A percentile compares a stretch with the other conserved stretches of the same genome.
Conservation (phyloP, 163 green algal genomes). For the Coccomyxa subellipsoidea region DNA sequence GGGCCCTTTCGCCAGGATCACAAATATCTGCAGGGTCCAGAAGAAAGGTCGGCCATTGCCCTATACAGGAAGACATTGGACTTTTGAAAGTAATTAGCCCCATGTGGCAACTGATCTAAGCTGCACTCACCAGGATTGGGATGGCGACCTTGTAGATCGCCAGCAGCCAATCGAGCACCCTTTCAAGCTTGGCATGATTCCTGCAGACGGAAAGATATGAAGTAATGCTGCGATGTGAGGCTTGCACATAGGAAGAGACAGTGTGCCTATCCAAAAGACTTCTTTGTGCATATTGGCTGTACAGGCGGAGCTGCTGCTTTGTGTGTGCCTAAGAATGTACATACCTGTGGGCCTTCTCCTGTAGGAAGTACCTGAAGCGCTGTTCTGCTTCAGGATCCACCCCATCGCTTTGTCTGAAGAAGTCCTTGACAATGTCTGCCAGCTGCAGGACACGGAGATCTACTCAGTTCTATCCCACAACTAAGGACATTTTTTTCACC, state of each 20-base stretch:
- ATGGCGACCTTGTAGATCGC: conserved; percentile 40
- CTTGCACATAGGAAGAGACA: not conserved
- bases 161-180: conserved; percentile 41
- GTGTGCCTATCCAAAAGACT: not conserved
- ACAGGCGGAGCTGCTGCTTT: not conserved
- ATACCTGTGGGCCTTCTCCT: conserved; percentile 17
- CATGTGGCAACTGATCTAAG: no score
- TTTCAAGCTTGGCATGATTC: conserved; percentile 30
- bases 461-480: not conserved
- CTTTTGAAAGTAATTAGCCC: no score
- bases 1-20: not conserved
- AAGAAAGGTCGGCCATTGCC: no score
- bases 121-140: conserved; percentile 41
- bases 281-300: no score
- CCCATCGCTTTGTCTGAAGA: conserved; percentile 16
- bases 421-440: conserved; percentile 31
- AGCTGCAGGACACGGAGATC: conserved; percentile 18
- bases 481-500: not conserved
- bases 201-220: conserved; percentile 12
- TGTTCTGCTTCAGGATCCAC: conserved; percentile 13
- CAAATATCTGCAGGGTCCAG: not conserved
- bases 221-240: not conserved
- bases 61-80: no score
- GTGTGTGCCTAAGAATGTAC: not conserved
- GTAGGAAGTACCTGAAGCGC: conserved; percentile 29